Percentiles rank a stretch among this genome's conserved stretches.
These are phyloP conservation scores for Blastocystis sp. DNA, from an alignment of 352 stramenopile species.

Conservation along the genomic window DNA sequence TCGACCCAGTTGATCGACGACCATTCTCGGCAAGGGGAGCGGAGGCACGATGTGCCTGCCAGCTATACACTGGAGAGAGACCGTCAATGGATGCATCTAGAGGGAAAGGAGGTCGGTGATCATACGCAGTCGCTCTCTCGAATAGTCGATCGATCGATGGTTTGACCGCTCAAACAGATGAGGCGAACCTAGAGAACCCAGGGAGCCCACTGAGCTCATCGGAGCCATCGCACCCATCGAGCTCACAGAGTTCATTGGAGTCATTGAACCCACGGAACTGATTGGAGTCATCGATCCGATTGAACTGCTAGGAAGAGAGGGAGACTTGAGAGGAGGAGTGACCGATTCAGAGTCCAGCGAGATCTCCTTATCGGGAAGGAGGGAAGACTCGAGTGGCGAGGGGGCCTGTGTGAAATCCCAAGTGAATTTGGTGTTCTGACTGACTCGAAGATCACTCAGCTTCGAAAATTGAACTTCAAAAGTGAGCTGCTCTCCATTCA, in stretches of 20 bases:
- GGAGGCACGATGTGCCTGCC: background rate
- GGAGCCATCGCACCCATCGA: background rate
- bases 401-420: slow-evolving; percentile 20
- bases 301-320: background rate
- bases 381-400: background rate
- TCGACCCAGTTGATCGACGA: no score
- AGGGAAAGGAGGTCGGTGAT: background rate
- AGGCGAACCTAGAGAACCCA: background rate
- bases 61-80: background rate
- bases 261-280: background rate
- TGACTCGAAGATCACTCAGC: slow-evolving; percentile 20
- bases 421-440: slow-evolving; percentile 41
- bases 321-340: background rate
- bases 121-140: background rate
- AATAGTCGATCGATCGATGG: background rate
- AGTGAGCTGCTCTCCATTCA: background rate
- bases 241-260: background rate
- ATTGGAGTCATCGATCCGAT: background rate
- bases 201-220: background rate
- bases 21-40: background rate
- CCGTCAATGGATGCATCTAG: background rate
- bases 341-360: slow-evolving; percentile 41
- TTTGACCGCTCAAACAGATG: background rate
- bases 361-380: slow-evolving; percentile 28
- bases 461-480: slow-evolving; percentile 60